Percentiles rank a stretch among this genome's conserved stretches.
Evolutionary conservation across 2,329 filamentous ascomycete species (phyloP).

Genomic region (Acrocalymma vagum): DNA sequence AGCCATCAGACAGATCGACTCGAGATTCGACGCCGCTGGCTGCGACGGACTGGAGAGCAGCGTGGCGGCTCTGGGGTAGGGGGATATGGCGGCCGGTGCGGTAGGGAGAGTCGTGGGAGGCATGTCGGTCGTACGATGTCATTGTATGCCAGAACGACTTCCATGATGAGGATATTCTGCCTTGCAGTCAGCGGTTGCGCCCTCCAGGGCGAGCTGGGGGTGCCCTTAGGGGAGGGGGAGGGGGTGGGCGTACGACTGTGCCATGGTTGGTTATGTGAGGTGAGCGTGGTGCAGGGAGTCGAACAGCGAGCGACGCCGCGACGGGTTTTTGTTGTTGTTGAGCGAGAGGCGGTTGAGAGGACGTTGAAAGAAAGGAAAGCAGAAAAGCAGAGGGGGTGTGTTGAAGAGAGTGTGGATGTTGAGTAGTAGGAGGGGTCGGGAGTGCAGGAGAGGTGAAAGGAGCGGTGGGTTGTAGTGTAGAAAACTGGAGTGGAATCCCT

Average conservation of each 20-base stretch:
- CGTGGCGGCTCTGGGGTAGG: slow-evolving; percentile 81
- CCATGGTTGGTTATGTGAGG: slow-evolving; percentile 29
- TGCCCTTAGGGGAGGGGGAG: background rate
- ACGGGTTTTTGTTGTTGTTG: slow-evolving; percentile 14
- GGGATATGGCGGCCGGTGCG: slow-evolving; percentile 90
- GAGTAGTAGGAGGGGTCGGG: background rate
- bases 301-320: slow-evolving; percentile 17
- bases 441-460: slow-evolving; percentile 7
- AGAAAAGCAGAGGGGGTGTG: slow-evolving; percentile 1
- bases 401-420: slow-evolving; percentile 1
- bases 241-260: slow-evolving; percentile 40
- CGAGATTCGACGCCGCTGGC: slow-evolving; percentile 88
- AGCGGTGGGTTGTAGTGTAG: slow-evolving; percentile 11
- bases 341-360: slow-evolving; percentile 8
- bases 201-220: slow-evolving; percentile 4
- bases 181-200: slow-evolving; percentile 28
- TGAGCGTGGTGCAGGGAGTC: slow-evolving; percentile 11
- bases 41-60: slow-evolving; percentile 84
- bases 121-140: slow-evolving; percentile 83
- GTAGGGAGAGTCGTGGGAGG: slow-evolving; percentile 91
- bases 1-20: slow-evolving; percentile 80
- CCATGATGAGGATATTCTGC: slow-evolving; percentile 63
- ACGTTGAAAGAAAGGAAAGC: slow-evolving; percentile 2
- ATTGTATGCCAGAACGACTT: slow-evolving; percentile 92
- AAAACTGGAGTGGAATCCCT: slow-evolving; percentile 13